phyloP scores from a whole-genome alignment of 306 rosid genomes.

The Vicia faba region DNA sequence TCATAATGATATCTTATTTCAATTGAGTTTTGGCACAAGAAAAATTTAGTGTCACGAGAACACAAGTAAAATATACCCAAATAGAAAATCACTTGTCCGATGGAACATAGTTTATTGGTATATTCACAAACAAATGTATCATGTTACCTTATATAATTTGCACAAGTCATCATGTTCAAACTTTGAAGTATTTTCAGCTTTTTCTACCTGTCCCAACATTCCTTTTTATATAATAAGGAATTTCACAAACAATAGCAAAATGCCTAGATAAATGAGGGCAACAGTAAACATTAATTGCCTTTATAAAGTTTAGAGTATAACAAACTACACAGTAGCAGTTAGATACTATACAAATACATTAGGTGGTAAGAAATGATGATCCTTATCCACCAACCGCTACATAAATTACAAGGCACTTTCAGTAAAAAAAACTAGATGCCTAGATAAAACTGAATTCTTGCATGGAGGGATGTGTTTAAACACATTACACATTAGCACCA shows the following conservation, averaged over 20 bases:
- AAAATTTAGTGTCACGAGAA: neutral
- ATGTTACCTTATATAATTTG: neutral
- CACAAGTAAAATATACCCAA: neutral
- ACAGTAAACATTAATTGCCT: neutral
- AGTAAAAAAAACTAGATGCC: constrained; percentile 26
- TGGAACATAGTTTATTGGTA: neutral
- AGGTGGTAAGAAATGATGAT: constrained; percentile 27
- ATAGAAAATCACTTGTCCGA: neutral
- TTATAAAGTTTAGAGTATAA: neutral
- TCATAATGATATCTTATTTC: neutral
- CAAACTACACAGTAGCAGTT: neutral
- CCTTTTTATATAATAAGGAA: neutral
- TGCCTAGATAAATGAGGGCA: neutral
- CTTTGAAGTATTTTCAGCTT: neutral
- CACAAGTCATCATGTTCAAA: neutral
- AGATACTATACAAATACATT: constrained; percentile 38
- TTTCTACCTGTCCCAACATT: neutral
- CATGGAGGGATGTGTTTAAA: constrained; percentile 34
- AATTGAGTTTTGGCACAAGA: neutral
- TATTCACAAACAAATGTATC: neutral
- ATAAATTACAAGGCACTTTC: constrained; percentile 30
- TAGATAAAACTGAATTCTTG: constrained; percentile 27
- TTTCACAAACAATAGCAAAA: neutral
- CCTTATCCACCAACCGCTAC: constrained; percentile 14
- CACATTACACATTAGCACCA: constrained; percentile 47